Conservation (phyloP, 148 eudicot genomes). For the Limonium bicolor region DNA sequence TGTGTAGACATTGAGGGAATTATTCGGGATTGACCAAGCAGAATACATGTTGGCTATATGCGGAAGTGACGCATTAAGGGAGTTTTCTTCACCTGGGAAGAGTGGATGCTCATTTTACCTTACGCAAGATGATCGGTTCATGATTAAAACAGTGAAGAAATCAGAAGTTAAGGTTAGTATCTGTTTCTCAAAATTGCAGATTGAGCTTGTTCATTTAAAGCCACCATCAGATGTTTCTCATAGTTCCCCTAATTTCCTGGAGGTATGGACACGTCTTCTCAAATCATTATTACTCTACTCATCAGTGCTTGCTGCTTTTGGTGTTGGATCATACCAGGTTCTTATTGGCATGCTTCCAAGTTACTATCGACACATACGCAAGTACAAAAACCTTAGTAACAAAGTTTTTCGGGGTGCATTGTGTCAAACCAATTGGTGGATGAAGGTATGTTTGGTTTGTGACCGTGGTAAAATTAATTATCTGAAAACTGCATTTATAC, state of each 20-base stretch:
- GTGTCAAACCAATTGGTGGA: constrained; percentile 54
- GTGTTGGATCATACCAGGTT: constrained; percentile 24
- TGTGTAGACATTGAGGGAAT: constrained; percentile 55
- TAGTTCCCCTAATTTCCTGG: too few species aligned
- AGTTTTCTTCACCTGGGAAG: constrained; percentile 82
- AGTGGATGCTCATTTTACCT: constrained; percentile 83
- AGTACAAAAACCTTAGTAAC: constrained; percentile 48
- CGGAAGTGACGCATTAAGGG: constrained; percentile 75
- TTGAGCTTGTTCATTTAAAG: too few species aligned
- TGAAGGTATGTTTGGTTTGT: constrained; percentile 24
- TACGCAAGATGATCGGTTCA: constrained; percentile 69
- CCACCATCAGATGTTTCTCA: too few species aligned
- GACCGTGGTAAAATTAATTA: too few species aligned
- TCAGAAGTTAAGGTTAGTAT: constrained; percentile 72
- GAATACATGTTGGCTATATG: constrained; percentile 87
- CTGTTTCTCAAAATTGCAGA: background rate
- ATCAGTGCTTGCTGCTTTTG: background rate
- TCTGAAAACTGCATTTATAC: too few species aligned
- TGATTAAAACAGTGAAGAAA: constrained; percentile 77
- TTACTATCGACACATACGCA: constrained; percentile 50
- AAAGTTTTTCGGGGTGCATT: constrained; percentile 64
- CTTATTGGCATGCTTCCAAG: constrained; percentile 64
- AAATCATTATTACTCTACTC: too few species aligned
- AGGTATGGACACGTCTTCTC: too few species aligned
- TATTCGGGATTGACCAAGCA: constrained; percentile 64